These are phyloP conservation scores for Salvia splendens DNA, from an alignment of 257 asterid genomes.

Conservation along the genomic window DNA sequence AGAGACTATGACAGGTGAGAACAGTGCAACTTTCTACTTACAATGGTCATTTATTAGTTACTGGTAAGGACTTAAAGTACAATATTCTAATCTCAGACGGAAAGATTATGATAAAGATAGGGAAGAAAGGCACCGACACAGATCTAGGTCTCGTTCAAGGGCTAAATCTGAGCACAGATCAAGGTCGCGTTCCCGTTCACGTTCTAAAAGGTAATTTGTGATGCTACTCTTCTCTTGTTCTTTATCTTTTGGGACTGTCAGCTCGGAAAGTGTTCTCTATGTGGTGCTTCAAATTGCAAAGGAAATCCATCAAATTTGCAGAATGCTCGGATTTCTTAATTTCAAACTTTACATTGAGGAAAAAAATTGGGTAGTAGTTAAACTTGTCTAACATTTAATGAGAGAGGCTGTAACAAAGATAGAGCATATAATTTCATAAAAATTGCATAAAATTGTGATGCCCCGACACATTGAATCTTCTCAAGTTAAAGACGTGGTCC, in stretches of 20 bases:
- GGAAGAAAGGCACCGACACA: slow-evolving; percentile 64
- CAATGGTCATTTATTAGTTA: not conserved
- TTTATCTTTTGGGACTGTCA: not conserved
- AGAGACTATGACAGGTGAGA: slow-evolving; percentile 77
- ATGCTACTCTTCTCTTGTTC: not conserved
- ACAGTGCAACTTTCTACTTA: slow-evolving; percentile 18
- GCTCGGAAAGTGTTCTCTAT: not conserved
- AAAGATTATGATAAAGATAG: slow-evolving; percentile 69
- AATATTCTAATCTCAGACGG: slow-evolving; percentile 47
- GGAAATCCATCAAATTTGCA: not conserved
- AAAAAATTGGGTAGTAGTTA: no score
- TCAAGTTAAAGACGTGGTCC: slow-evolving; percentile 28
- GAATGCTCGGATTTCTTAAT: no score
- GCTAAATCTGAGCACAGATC: slow-evolving; percentile 70
- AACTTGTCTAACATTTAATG: no score
- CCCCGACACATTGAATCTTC: no score
- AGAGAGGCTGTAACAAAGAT: no score
- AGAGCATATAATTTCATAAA: no score
- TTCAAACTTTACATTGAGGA: no score
- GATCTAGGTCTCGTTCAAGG: slow-evolving; percentile 73
- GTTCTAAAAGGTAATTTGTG: slow-evolving; percentile 71
- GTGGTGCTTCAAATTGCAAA: not conserved
- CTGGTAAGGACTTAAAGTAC: not conserved
- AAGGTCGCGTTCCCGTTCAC: slow-evolving; percentile 82
- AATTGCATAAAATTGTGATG: no score